These are phyloP conservation scores for Astraeus odoratus DNA, from an alignment of 768 basidiomycete species.

Conservation along the genomic window DNA sequence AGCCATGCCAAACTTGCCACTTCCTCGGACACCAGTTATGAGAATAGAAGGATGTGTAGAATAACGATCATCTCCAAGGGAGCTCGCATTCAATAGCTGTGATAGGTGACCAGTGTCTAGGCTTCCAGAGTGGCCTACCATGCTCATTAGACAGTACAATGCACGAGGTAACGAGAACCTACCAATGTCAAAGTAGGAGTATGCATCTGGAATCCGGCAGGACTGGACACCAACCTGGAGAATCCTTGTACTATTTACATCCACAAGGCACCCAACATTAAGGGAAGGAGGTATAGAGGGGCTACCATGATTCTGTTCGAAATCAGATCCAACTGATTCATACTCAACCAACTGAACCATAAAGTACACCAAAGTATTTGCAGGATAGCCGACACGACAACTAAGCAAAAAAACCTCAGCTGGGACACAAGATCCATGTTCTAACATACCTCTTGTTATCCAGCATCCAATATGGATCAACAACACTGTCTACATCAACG, in stretches of 20 bases:
- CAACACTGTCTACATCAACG: slow-evolving; percentile 47
- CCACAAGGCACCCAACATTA: slow-evolving; percentile 82
- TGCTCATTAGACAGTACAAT: slow-evolving; percentile 3
- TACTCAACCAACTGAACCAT: slow-evolving; percentile 71
- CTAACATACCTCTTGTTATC: slow-evolving; percentile 3
- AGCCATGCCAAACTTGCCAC: slow-evolving; percentile 71
- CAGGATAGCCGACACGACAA: background rate
- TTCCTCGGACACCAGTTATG: slow-evolving; percentile 71
- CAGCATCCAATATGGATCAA: slow-evolving; percentile 13
- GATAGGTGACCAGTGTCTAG: slow-evolving; percentile 40
- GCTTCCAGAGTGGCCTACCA: slow-evolving; percentile 16
- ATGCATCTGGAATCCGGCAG: slow-evolving; percentile 47
- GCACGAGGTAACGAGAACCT: slow-evolving; percentile 12
- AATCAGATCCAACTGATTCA: slow-evolving; percentile 36
- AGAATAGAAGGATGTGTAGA: slow-evolving; percentile 65
- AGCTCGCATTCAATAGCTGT: slow-evolving; percentile 53
- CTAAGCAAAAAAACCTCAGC: background rate
- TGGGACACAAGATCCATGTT: background rate
- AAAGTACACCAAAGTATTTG: slow-evolving; percentile 63
- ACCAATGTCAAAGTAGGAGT: slow-evolving; percentile 47
- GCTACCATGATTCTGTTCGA: slow-evolving; percentile 32
- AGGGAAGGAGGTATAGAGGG: slow-evolving; percentile 49
- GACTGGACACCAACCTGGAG: slow-evolving; percentile 76
- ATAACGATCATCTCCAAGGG: slow-evolving; percentile 47
- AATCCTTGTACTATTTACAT: slow-evolving; percentile 65